Conservation (phyloP, 2,329 filamentous ascomycete genomes). For the Drechslerella coelobrocha region DNA sequence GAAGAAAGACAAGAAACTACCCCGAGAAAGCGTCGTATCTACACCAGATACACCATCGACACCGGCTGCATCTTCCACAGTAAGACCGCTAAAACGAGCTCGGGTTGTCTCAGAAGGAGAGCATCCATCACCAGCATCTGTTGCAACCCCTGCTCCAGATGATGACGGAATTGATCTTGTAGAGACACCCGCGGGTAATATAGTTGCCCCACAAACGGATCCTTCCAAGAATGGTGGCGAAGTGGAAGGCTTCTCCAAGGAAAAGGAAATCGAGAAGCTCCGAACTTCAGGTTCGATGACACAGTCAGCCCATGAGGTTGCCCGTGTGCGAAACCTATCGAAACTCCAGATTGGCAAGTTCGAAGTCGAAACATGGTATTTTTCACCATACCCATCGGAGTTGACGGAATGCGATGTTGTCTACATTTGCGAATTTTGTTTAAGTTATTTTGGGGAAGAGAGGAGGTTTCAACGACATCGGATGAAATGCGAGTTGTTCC, state of each 20-base stretch:
- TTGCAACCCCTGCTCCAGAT: constrained; percentile 42
- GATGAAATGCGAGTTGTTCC: constrained; percentile 84
- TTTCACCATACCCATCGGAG: constrained; percentile 90
- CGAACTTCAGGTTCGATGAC: constrained; percentile 97
- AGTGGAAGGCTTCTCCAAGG: constrained; percentile 71
- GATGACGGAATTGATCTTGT: constrained; percentile 45
- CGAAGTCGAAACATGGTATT: constrained; percentile 98
- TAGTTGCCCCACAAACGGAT: constrained; percentile 43
- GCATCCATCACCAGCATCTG: constrained; percentile 48
- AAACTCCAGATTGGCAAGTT: constrained; percentile 91
- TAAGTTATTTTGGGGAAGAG: constrained; percentile 84
- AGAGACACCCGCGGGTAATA: constrained; percentile 46
- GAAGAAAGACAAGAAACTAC: constrained; percentile 56
- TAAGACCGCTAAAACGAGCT: constrained; percentile 50
- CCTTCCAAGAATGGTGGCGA: constrained; percentile 56
- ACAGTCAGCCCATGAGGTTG: constrained; percentile 95
- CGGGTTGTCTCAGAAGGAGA: constrained; percentile 50
- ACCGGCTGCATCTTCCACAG: constrained; percentile 23
- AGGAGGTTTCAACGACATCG: constrained; percentile 86
- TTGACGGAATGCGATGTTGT: constrained; percentile 89
- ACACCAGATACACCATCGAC: constrained; percentile 51
- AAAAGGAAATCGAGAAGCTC: constrained; percentile 95
- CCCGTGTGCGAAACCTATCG: constrained; percentile 90
- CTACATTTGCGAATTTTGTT: constrained; percentile 96
- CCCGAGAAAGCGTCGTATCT: constrained; percentile 52